Evolutionary conservation across 306 rosid species (phyloP), one percentile per base, ranked within the genome.

Genomic region (Elaeagnus macrophylla): DNA sequence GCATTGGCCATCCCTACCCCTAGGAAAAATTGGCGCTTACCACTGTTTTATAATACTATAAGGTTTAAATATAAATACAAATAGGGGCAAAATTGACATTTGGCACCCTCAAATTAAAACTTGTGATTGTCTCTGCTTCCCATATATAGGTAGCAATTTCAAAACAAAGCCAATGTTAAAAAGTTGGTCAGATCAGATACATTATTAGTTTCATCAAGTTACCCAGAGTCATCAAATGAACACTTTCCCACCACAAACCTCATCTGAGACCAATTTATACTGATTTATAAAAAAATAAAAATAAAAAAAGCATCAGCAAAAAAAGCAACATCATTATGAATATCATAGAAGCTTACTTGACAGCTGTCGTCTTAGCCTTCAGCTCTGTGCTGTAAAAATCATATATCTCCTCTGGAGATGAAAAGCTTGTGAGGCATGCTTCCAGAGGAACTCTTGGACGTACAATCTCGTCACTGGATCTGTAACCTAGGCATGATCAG

Each of bases 361-460:
- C 37, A 15, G 99, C 99, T 53, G 83, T 91, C 44, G 99, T 91
- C 77, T 91, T 91, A 39, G 79, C 68, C 67, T 77, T 82, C 83
- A 91, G 79, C 11, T 95, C 87, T 68, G 83, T 74, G 68, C 99
- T 91, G 71, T 87, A 84, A 83, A 87, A 91, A 50, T 84, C 99
- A 61, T 84, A 84, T 69, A 91, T 81, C 84, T 91, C 99, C 77
- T 91, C 99, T 1, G 96, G 80, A 65, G 83, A 80, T 32, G 95
- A 80, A 73, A 84, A 87, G 76, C 71, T 87, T 45, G 85, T 79
- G 40, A 91, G 88, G 76, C 99, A 91, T 62, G 96, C 86, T 75
- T 82, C 94, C 51, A 91, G 72, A 72, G 99, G 94, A 46, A 91
- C 95, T 74, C 99, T 80, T 36, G 99, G 96, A 47, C 99, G 99